These are phyloP conservation scores for Phytophthora litchii DNA, from an alignment of 352 stramenopile species.

Conservation along the genomic window DNA sequence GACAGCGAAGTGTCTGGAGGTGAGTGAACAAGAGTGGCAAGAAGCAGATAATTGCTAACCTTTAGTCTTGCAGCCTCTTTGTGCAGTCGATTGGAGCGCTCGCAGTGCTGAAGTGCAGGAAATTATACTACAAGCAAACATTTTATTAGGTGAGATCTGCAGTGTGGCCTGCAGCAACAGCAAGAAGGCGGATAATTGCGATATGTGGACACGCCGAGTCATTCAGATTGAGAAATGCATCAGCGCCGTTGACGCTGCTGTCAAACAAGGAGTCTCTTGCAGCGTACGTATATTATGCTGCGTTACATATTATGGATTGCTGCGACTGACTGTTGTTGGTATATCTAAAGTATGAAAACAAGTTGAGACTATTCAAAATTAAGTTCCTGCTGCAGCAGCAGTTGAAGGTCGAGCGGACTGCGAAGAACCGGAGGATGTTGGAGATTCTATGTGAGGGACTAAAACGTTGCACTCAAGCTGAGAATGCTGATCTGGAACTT, in stretches of 20 bases:
- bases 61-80: conserved; percentile 38
- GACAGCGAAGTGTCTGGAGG: conserved; percentile 56
- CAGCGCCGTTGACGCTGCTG: conserved; percentile 24
- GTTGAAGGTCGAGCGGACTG: conserved; percentile 42
- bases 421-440: conserved; percentile 48
- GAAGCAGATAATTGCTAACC: conserved; percentile 4
- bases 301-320: background rate
- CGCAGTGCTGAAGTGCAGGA: conserved; percentile 25
- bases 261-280: conserved; percentile 25
- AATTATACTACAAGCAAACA: conserved; percentile 38
- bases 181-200: conserved; percentile 45
- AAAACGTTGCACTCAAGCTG: conserved; percentile 31
- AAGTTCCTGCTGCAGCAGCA: conserved; percentile 60
- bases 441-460: conserved; percentile 61
- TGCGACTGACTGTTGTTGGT: conserved; percentile 17
- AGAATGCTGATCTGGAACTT: background rate
- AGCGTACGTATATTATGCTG: conserved; percentile 10
- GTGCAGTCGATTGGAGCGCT: conserved; percentile 22
- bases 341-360: conserved; percentile 41
- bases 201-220: conserved; percentile 61
- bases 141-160: conserved; percentile 69
- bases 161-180: conserved; percentile 46
- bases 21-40: conserved; percentile 13
- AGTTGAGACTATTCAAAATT: conserved; percentile 52
- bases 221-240: conserved; percentile 55